Evolutionary conservation across 208 protist genomes (phyloP).

Genomic region (Pavlovales sp.): DNA sequence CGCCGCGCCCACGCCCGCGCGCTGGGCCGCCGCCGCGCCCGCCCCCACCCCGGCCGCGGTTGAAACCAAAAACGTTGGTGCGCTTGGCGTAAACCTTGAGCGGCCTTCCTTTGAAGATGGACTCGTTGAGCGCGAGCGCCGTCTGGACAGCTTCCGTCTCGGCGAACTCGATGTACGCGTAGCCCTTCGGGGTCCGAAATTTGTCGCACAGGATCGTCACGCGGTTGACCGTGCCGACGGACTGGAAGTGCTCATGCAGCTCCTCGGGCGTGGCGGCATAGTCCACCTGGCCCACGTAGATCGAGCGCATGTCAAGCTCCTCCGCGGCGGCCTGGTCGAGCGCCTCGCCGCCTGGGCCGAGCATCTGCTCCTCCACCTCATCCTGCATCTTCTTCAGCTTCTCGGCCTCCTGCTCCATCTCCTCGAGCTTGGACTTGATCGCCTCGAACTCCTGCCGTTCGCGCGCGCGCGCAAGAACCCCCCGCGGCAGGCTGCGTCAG

Average conservation of each 20-base stretch:
- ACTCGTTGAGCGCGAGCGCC: conserved; percentile 56
- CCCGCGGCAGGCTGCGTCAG: too few relatives aligned
- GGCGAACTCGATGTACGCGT: conserved; percentile 60
- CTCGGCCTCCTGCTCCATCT: conserved; percentile 44
- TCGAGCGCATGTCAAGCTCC: conserved; percentile 52
- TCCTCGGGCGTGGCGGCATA: conserved; percentile 58
- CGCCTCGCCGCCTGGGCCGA: conserved; percentile 6
- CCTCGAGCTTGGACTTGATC: conserved; percentile 36
- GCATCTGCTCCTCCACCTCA: background rate
- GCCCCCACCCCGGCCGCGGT: background rate
- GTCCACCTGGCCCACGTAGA: conserved; percentile 63
- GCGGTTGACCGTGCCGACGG: conserved; percentile 58
- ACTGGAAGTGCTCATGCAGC: conserved; percentile 58
- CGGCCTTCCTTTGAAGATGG: conserved; percentile 56
- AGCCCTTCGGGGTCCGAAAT: conserved; percentile 52
- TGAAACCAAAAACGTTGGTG: conserved; percentile 42
- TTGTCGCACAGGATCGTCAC: conserved; percentile 61
- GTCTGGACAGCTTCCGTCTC: conserved; percentile 54
- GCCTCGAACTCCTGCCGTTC: conserved; percentile 45
- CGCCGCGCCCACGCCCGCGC: too few relatives aligned
- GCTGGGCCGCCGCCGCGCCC: too few relatives aligned
- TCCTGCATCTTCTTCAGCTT: conserved; percentile 40
- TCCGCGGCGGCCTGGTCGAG: background rate
- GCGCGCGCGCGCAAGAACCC: background rate
- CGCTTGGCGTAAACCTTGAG: conserved; percentile 58